Evolutionary conservation across 2,329 filamentous ascomycete genomes (phyloP).

Genomic region (Colletotrichum endophyticum): DNA sequence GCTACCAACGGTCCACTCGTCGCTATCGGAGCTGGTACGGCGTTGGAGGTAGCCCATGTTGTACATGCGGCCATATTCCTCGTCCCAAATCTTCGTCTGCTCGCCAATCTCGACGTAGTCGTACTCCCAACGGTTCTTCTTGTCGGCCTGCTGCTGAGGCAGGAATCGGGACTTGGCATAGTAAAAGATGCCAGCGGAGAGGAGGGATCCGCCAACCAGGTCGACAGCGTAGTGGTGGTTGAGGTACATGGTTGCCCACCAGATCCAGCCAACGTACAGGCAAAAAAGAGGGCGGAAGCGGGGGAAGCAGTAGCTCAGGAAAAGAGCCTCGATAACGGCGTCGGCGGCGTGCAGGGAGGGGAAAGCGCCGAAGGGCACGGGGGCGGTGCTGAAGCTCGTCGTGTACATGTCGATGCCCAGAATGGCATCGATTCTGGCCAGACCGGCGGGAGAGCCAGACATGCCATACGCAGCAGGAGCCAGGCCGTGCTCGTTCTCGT

Average conservation of each 20-base stretch:
- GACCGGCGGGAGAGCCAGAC: conserved; percentile 84
- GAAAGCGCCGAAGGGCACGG: conserved; percentile 93
- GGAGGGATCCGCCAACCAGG: conserved; percentile 82
- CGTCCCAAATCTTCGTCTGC: conserved; percentile 43
- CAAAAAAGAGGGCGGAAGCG: conserved; percentile 80
- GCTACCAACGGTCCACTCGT: conserved; percentile 90
- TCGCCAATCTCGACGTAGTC: conserved; percentile 91
- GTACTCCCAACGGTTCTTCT: conserved; percentile 92
- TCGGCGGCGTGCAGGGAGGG: conserved; percentile 91
- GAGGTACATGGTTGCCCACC: conserved; percentile 98
- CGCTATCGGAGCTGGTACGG: conserved; percentile 63
- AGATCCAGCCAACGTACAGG: conserved; percentile 88
- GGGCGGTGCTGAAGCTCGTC: conserved; percentile 87
- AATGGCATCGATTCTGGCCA: conserved; percentile 88
- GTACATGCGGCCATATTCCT: conserved; percentile 53
- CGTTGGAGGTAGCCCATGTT: conserved; percentile 51
- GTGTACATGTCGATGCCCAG: conserved; percentile 93
- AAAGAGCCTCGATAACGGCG: conserved; percentile 87
- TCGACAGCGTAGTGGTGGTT: conserved; percentile 98
- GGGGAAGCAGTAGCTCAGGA: conserved; percentile 93
- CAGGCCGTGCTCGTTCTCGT: conserved; percentile 90
- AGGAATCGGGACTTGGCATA: conserved; percentile 81
- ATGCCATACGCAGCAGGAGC: conserved; percentile 93
- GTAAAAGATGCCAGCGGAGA: conserved; percentile 82
- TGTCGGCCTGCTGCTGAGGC: conserved; percentile 81